A percentile compares a stretch with the other conserved stretches of the same genome.
phyloP scores from a whole-genome alignment of 2,329 filamentous ascomycete genomes.

The Anthostomella pinea region DNA sequence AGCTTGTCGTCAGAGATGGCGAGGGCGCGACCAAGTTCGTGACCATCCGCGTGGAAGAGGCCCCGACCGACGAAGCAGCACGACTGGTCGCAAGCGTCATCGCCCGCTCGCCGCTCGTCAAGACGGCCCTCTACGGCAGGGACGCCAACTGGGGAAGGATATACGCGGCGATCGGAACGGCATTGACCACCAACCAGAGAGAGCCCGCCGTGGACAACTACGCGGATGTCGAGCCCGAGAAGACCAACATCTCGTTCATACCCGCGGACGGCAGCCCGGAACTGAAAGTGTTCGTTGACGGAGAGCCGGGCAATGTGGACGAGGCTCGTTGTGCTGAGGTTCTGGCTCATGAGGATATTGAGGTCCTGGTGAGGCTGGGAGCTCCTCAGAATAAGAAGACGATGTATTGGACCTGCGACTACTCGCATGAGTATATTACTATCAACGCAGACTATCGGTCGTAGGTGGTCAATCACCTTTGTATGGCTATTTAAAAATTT shows the following conservation, averaged over 20 bases:
- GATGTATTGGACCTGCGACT: conserved; percentile 82
- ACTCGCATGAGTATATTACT: conserved; percentile 72
- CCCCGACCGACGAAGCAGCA: conserved; percentile 66
- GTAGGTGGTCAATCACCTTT: too few relatives aligned
- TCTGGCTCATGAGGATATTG: conserved; percentile 71
- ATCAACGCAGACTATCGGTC: conserved; percentile 23
- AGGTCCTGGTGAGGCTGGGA: conserved; percentile 72
- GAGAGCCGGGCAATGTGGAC: conserved; percentile 77
- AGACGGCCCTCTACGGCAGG: conserved; percentile 94
- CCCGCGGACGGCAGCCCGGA: conserved; percentile 74
- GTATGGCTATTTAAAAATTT: too few relatives aligned
- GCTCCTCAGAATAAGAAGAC: conserved; percentile 66
- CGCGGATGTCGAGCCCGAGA: conserved; percentile 62
- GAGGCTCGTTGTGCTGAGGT: conserved; percentile 76
- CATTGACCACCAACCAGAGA: conserved; percentile 58
- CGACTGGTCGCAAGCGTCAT: conserved; percentile 83
- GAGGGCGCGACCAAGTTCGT: conserved; percentile 99
- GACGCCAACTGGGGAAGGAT: conserved; percentile 99
- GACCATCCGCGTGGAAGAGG: conserved; percentile 79
- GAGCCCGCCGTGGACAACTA: conserved; percentile 52
- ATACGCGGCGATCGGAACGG: conserved; percentile 88
- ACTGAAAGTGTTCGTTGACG: conserved; percentile 72
- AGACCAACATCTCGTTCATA: conserved; percentile 75
- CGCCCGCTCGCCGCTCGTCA: conserved; percentile 87
- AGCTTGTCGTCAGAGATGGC: conserved; percentile 92